phyloP scores from a whole-genome alignment of 2,329 filamentous ascomycete genomes.

The Alternaria triticimaculans region DNA sequence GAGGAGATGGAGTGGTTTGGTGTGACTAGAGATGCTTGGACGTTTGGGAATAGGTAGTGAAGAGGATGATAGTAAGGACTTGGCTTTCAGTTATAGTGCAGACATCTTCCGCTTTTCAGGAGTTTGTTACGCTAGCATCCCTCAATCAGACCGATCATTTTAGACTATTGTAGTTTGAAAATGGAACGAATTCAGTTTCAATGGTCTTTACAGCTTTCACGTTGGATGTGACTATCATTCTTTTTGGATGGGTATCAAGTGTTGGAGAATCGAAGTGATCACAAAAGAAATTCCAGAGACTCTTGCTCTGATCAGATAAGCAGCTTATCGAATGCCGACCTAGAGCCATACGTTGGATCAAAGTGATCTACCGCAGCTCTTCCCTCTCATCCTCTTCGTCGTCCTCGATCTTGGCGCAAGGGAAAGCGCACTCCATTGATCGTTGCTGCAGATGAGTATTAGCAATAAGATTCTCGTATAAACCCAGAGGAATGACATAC shows the following conservation, averaged over 20 bases:
- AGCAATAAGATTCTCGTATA: neutral
- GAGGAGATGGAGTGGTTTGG: conserved; percentile 22
- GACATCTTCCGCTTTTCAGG: too few relatives aligned
- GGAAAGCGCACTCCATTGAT: conserved; percentile 20
- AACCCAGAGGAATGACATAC: conserved; percentile 4
- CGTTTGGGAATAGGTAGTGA: conserved; percentile 26
- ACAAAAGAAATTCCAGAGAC: neutral
- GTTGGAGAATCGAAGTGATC: neutral
- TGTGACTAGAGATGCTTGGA: conserved; percentile 25
- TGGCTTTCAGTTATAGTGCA: too few relatives aligned
- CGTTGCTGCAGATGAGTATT: conserved; percentile 12
- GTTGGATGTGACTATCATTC: neutral
- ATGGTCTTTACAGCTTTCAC: neutral
- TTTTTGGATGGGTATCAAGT: neutral
- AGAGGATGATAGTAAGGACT: neutral
- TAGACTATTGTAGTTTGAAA: neutral
- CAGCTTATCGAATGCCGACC: neutral
- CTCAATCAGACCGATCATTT: too few relatives aligned
- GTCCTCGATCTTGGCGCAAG: conserved; percentile 12
- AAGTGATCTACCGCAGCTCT: conserved; percentile 8
- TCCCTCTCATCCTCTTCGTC: conserved; percentile 7
- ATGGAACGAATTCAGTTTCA: neutral
- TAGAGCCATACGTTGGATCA: neutral
- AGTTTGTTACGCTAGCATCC: neutral
- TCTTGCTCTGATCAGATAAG: neutral